These are phyloP conservation scores for Globisporangium sylvaticum DNA, from an alignment of 352 stramenopile genomes.

Conservation along the genomic window DNA sequence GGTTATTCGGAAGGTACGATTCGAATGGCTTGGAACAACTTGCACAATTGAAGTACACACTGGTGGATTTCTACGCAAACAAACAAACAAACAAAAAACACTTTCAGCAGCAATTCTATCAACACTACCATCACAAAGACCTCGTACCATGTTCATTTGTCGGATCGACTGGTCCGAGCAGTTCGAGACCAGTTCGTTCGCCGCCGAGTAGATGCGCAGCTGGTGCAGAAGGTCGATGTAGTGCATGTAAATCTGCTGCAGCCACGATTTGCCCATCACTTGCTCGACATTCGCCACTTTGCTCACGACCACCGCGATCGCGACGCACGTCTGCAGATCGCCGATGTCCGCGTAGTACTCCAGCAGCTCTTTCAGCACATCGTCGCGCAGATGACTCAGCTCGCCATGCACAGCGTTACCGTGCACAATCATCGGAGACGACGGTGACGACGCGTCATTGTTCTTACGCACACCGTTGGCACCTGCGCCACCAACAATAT, in stretches of 20 bases:
- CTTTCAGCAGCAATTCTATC: neutral
- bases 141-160: conserved; percentile 86
- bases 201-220: conserved; percentile 82
- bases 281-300: conserved; percentile 76
- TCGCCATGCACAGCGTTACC: conserved; percentile 75
- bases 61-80: conserved; percentile 75
- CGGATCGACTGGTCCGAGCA: conserved; percentile 83
- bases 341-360: conserved; percentile 86
- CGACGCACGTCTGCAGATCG: conserved; percentile 82
- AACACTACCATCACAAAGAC: neutral
- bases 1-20: conserved; percentile 27
- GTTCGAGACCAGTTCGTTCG: conserved; percentile 83
- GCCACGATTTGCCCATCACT: conserved; percentile 77
- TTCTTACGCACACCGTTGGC: conserved; percentile 20
- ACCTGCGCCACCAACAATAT: neutral
- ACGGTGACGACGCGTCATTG: conserved; percentile 38
- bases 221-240: conserved; percentile 88
- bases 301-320: conserved; percentile 67
- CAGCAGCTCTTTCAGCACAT: conserved; percentile 81
- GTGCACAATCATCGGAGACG: conserved; percentile 65
- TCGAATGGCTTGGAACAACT: conserved; percentile 75
- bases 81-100: conserved; percentile 12
- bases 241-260: conserved; percentile 90
- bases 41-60: conserved; percentile 81
- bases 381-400: conserved; percentile 63